phyloP scores from a whole-genome alignment of 192 early-diverging fungal species.

The Phlyctochytrium planicorne region DNA sequence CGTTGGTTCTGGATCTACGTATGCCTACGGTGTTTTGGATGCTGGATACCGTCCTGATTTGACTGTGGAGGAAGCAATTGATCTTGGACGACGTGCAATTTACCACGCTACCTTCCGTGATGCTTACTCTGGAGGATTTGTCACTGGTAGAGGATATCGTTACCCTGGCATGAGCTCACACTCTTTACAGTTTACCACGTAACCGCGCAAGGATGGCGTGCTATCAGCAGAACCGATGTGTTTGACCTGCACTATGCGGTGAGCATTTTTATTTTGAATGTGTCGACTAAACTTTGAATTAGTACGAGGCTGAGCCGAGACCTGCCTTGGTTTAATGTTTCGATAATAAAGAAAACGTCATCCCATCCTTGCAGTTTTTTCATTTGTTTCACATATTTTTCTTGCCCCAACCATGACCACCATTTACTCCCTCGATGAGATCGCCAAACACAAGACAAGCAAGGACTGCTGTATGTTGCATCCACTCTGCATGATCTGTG shows the following conservation, averaged over 20 bases:
- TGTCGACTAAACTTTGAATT: background rate
- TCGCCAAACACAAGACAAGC: too few relatives aligned
- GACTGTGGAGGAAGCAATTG: conserved; percentile 80
- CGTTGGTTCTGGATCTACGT: conserved; percentile 98
- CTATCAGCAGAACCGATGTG: conserved; percentile 81
- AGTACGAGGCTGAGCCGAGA: conserved; percentile 23
- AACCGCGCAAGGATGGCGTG: conserved; percentile 85
- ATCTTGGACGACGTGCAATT: conserved; percentile 86
- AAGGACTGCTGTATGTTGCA: too few relatives aligned
- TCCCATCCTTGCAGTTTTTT: too few relatives aligned
- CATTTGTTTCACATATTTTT: too few relatives aligned
- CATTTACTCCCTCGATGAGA: too few relatives aligned
- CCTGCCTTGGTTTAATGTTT: conserved; percentile 19
- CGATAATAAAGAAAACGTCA: too few relatives aligned
- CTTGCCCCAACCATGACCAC: too few relatives aligned
- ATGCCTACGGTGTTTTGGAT: conserved; percentile 98
- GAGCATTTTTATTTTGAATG: background rate
- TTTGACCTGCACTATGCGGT: conserved; percentile 73
- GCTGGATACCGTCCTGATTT: conserved; percentile 82
- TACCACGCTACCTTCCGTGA: conserved; percentile 96
- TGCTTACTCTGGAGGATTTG: conserved; percentile 84
- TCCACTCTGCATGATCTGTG: too few relatives aligned
- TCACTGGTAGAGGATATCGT: conserved; percentile 55
- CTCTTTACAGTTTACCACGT: conserved; percentile 82
- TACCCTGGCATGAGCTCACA: background rate